A percentile compares a stretch with the other conserved stretches of the same genome.
phyloP scores from a whole-genome alignment of 805 yeast genomes.

The Teunomyces tritomae region DNA sequence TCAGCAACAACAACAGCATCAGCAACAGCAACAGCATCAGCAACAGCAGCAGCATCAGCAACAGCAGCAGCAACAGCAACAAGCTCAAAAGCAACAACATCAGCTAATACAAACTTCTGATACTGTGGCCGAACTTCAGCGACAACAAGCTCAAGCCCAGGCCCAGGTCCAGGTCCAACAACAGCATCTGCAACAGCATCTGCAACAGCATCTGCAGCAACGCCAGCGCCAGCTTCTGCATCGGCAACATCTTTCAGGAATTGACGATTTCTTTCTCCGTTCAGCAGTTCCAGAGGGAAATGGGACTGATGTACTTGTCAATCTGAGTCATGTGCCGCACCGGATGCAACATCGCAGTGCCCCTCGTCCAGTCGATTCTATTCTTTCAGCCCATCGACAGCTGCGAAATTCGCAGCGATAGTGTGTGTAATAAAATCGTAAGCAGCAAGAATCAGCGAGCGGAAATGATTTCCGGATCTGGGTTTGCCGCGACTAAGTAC shows the following conservation, averaged over 20 bases:
- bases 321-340: not conserved
- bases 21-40: slow-evolving; percentile 7
- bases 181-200: slow-evolving; percentile 4
- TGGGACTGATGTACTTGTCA: not conserved
- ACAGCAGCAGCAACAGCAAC: slow-evolving; percentile 5
- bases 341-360: not conserved
- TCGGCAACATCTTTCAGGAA: slow-evolving; percentile 5
- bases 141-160: slow-evolving; percentile 3
- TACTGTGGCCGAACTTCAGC: not conserved
- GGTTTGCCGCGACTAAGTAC: not conserved
- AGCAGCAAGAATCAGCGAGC: not conserved
- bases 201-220: slow-evolving; percentile 5
- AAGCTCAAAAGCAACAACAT: slow-evolving; percentile 4
- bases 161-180: not conserved
- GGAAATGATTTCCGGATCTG: not conserved
- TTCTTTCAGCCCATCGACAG: not conserved
- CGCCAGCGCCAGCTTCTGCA: slow-evolving; percentile 5
- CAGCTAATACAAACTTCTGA: slow-evolving; percentile 2
- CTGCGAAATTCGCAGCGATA: slow-evolving; percentile 1
- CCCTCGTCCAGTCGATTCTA: not conserved
- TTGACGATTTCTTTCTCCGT: slow-evolving; percentile 13
- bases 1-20: slow-evolving; percentile 4
- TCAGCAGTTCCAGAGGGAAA: slow-evolving; percentile 1
- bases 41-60: slow-evolving; percentile 7
- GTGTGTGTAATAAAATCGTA: not conserved